phyloP scores from a whole-genome alignment of 352 stramenopile genomes.

The Pythium plurisporium region DNA sequence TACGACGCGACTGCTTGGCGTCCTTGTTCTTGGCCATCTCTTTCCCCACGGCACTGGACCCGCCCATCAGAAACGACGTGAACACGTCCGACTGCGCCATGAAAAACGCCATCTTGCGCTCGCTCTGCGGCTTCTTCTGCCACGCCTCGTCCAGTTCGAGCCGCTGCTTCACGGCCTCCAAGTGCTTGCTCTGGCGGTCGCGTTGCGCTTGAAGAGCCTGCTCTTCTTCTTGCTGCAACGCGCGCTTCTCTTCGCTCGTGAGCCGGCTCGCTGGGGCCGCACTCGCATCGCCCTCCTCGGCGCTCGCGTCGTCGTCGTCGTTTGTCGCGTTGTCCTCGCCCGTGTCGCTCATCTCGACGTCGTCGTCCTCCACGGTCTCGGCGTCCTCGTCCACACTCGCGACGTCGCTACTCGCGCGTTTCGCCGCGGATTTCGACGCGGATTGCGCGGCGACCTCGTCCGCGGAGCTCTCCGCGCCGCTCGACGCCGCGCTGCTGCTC shows the following conservation, averaged over 20 bases:
- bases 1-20: conserved; percentile 41
- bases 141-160: conserved; percentile 50
- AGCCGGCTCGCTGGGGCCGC: conserved; percentile 21
- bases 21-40: conserved; percentile 56
- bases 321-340: conserved; percentile 21
- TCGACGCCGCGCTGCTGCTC: conserved; percentile 9
- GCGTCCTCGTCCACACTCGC: conserved; percentile 13
- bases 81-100: conserved; percentile 88
- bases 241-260: conserved; percentile 53
- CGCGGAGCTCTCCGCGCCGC: conserved; percentile 4
- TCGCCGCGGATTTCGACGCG: not conserved
- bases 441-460: conserved; percentile 6
- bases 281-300: conserved; percentile 21
- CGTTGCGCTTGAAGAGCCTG: conserved; percentile 66
- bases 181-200: conserved; percentile 67
- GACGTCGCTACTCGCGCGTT: not conserved
- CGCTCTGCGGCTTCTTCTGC: conserved; percentile 36
- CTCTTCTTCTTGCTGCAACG: conserved; percentile 65
- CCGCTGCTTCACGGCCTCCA: conserved; percentile 64
- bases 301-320: conserved; percentile 11
- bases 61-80: conserved; percentile 85
- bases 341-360: conserved; percentile 25
- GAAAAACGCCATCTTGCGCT: conserved; percentile 85
- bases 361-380: conserved; percentile 18
- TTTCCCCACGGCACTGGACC: conserved; percentile 67